These are phyloP conservation scores for Mycena epipterygia DNA, from an alignment of 768 basidiomycete species.

Conservation along the genomic window DNA sequence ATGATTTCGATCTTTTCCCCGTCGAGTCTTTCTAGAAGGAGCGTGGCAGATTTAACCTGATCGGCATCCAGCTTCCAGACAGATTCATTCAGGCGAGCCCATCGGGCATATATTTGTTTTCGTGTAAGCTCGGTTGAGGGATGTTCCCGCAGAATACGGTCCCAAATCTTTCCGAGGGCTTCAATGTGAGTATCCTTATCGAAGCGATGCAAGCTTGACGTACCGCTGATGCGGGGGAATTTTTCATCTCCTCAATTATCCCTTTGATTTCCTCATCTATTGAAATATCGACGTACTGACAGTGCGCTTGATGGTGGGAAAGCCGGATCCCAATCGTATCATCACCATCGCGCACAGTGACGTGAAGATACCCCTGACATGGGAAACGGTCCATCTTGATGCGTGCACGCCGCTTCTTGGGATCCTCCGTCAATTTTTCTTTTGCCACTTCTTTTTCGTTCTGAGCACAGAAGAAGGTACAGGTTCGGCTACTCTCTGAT, in stretches of 20 bases:
- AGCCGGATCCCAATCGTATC: too few species aligned
- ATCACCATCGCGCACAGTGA: conserved; percentile 11
- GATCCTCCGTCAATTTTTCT: neutral
- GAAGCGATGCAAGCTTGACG: neutral
- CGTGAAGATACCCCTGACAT: conserved; percentile 28
- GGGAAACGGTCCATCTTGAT: conserved; percentile 32
- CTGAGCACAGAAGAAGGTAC: neutral
- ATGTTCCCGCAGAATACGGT: neutral
- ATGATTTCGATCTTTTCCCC: conserved; percentile 2
- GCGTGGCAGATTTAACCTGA: conserved; percentile 10
- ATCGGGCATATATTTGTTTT: neutral
- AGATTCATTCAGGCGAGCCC: neutral
- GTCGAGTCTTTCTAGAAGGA: neutral
- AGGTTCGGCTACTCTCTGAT: neutral
- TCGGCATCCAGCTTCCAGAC: neutral
- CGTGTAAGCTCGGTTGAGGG: neutral
- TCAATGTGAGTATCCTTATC: neutral
- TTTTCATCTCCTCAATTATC: neutral
- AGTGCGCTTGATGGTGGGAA: neutral
- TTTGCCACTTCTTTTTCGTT: neutral
- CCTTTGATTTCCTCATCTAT: neutral
- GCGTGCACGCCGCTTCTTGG: conserved; percentile 23
- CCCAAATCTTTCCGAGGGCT: neutral
- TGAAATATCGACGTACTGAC: conserved; percentile 4
- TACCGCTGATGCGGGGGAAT: neutral